phyloP scores from a whole-genome alignment of 2,329 filamentous ascomycete species.

The Colletotrichum viniferum region DNA sequence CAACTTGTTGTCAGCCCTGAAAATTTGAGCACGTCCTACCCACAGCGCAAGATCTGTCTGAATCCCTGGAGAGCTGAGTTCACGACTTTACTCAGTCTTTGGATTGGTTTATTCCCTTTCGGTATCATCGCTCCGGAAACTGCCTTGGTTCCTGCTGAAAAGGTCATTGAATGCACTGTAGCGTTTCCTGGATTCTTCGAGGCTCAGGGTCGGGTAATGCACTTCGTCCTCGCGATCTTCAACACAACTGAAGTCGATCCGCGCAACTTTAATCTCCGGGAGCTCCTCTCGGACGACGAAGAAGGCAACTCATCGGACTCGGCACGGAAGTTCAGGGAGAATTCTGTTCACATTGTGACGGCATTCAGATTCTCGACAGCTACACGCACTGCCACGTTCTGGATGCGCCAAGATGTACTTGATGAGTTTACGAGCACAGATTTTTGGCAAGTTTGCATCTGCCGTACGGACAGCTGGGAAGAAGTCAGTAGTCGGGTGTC shows the following conservation, averaged over 20 bases:
- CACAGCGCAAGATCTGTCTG: neutral
- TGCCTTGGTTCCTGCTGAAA: neutral
- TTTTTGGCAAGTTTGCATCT: neutral
- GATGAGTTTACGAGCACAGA: neutral
- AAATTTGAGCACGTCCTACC: neutral
- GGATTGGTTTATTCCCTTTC: conserved; percentile 25
- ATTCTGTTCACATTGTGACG: neutral
- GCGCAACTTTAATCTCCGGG: neutral
- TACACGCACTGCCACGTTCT: conserved; percentile 1
- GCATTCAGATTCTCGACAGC: neutral
- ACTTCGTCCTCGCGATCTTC: neutral
- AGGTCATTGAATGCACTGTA: neutral
- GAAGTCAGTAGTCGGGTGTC: neutral
- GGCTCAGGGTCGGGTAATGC: neutral
- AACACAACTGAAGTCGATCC: neutral
- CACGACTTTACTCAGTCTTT: conserved; percentile 25
- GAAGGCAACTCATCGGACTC: neutral
- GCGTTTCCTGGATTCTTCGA: neutral
- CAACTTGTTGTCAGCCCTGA: conserved; percentile 3
- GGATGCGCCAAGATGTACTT: neutral
- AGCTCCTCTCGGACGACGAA: neutral
- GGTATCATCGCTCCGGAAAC: conserved; percentile 2
- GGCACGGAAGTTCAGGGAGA: neutral
- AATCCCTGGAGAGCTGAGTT: conserved; percentile 25
- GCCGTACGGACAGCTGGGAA: neutral